These are phyloP conservation scores for Komagataea norvegica DNA, from an alignment of 1,139 yeast species.

Conservation along the genomic window DNA sequence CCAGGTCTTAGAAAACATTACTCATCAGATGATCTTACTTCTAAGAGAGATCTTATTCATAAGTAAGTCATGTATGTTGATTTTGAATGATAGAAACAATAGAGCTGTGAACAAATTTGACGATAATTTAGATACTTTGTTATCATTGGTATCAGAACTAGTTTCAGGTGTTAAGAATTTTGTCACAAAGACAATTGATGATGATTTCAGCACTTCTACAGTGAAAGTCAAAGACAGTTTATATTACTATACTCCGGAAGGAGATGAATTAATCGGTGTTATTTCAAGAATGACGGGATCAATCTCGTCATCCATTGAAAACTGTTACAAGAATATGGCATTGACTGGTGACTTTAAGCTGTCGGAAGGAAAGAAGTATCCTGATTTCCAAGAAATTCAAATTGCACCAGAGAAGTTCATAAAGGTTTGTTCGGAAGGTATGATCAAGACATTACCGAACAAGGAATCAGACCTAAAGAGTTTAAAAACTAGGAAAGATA, in stretches of 20 bases:
- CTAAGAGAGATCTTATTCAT: slow-evolving; percentile 60
- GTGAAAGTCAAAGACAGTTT: slow-evolving; percentile 21
- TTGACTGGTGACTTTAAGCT: slow-evolving; percentile 71
- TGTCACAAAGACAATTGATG: slow-evolving; percentile 46
- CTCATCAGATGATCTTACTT: slow-evolving; percentile 63
- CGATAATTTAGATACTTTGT: slow-evolving; percentile 50
- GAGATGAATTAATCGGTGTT: slow-evolving; percentile 57
- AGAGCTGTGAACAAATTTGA: slow-evolving; percentile 31
- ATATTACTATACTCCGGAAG: slow-evolving; percentile 61
- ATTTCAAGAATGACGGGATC: slow-evolving; percentile 61
- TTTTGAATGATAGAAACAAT: slow-evolving; percentile 33
- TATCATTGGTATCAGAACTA: slow-evolving; percentile 59
- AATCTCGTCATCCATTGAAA: slow-evolving; percentile 45
- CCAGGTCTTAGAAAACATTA: slow-evolving; percentile 57
- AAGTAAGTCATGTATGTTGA: slow-evolving; percentile 41
- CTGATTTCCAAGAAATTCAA: slow-evolving; percentile 58
- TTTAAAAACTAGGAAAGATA: slow-evolving; percentile 16
- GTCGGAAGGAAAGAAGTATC: slow-evolving; percentile 61
- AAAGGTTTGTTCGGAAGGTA: slow-evolving; percentile 56
- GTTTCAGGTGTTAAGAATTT: slow-evolving; percentile 61
- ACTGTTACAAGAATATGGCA: slow-evolving; percentile 45
- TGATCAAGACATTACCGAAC: slow-evolving; percentile 42
- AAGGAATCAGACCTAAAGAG: slow-evolving; percentile 11
- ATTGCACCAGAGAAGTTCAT: slow-evolving; percentile 64
- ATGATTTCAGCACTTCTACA: slow-evolving; percentile 19